Conservation (phyloP, 257 asterid genomes). For the Lavandula angustifolia region DNA sequence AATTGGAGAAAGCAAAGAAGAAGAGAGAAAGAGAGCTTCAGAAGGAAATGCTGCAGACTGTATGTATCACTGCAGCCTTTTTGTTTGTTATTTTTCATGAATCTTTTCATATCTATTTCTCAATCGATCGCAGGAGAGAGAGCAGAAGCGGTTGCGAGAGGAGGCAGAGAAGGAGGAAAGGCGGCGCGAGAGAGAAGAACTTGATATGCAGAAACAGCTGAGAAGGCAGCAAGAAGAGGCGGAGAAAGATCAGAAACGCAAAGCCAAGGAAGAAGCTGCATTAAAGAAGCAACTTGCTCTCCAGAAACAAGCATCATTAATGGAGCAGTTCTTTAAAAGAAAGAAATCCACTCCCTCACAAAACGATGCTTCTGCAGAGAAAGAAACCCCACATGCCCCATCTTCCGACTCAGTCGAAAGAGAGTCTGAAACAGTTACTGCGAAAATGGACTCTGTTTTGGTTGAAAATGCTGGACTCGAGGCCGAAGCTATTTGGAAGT, state of each 20-base stretch:
- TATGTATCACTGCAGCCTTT: conserved; percentile 33
- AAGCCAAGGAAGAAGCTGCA: too few relatives aligned
- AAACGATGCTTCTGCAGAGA: too few relatives aligned
- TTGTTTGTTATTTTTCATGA: too few relatives aligned
- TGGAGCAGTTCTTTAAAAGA: too few relatives aligned
- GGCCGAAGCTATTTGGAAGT: conserved; percentile 66
- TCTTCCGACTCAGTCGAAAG: too few relatives aligned
- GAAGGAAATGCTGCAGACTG: conserved; percentile 73
- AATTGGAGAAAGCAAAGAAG: conserved; percentile 73
- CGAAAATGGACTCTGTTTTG: conserved; percentile 34
- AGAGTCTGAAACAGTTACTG: too few relatives aligned
- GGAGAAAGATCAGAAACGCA: conserved; percentile 28
- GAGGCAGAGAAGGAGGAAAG: conserved; percentile 74
- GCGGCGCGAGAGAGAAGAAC: conserved; percentile 75
- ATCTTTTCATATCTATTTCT: too few relatives aligned
- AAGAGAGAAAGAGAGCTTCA: conserved; percentile 63
- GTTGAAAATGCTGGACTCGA: conserved; percentile 39
- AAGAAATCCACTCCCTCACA: too few relatives aligned
- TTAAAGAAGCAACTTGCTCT: conserved; percentile 40
- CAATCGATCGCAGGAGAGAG: conserved; percentile 93
- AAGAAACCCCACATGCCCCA: too few relatives aligned
- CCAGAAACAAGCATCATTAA: too few relatives aligned
- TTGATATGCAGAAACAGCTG: conserved; percentile 59
- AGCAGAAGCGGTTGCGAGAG: conserved; percentile 55
- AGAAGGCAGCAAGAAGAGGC: conserved; percentile 74